phyloP scores from a whole-genome alignment of 192 early-diverging fungal genomes.

The Chytriomyces hyalinus region DNA sequence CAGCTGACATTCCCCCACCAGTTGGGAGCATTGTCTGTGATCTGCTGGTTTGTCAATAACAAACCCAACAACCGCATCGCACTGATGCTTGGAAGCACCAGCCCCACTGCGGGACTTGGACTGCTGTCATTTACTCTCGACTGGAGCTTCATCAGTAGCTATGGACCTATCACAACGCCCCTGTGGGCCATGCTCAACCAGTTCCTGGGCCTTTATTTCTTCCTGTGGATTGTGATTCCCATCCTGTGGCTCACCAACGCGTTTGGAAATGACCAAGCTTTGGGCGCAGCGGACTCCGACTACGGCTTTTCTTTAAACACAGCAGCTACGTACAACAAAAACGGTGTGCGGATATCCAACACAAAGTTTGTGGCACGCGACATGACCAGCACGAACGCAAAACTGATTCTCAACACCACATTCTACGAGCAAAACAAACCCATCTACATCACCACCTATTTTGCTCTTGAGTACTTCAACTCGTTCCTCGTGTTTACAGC shows the following conservation, averaged over 20 bases:
- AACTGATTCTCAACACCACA: conserved; percentile 16
- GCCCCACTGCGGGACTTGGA: conserved; percentile 1
- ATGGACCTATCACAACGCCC: conserved; percentile 29
- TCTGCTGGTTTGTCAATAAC: conserved; percentile 27
- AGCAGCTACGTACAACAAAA: neutral
- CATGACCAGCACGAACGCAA: neutral
- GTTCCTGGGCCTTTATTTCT: conserved; percentile 12
- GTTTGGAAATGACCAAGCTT: neutral
- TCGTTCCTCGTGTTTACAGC: conserved; percentile 59
- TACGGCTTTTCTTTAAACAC: neutral
- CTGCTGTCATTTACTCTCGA: conserved; percentile 10
- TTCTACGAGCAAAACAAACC: conserved; percentile 16
- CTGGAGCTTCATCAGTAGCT: conserved; percentile 1
- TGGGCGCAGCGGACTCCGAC: neutral
- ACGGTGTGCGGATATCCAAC: conserved; percentile 3
- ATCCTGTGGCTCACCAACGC: conserved; percentile 10
- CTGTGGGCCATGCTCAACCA: conserved; percentile 19
- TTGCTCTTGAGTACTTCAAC: conserved; percentile 37
- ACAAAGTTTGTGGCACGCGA: conserved; percentile 2
- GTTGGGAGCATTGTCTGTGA: conserved; percentile 27
- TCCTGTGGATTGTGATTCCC: conserved; percentile 11
- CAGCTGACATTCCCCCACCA: neutral
- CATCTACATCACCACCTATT: conserved; percentile 31
- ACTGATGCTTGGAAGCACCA: conserved; percentile 24
- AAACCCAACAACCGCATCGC: neutral